phyloP scores from a whole-genome alignment of 1,139 yeast genomes.

The Nakaseomyces bracarensis region DNA sequence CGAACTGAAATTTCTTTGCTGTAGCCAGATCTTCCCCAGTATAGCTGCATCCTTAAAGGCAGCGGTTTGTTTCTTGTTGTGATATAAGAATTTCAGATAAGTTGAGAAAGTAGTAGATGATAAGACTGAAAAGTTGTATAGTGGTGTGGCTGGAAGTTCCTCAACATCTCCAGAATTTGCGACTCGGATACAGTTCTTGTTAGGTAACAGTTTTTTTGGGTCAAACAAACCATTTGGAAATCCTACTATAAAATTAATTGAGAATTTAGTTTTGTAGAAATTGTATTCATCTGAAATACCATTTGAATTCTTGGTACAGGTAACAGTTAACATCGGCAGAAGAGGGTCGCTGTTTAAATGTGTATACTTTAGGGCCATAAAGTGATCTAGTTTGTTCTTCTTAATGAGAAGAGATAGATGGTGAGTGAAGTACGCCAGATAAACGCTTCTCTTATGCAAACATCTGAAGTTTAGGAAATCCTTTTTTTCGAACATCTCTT shows the following conservation, averaged over 20 bases:
- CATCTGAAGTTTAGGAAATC: constrained; percentile 88
- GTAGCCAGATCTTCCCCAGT: constrained; percentile 81
- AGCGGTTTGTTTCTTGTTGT: constrained; percentile 66
- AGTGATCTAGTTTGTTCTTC: constrained; percentile 43
- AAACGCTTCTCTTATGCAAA: constrained; percentile 80
- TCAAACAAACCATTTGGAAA: constrained; percentile 68
- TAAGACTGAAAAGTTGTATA: constrained; percentile 73
- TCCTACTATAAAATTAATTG: constrained; percentile 64
- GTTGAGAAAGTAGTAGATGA: constrained; percentile 61
- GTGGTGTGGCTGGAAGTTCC: constrained; percentile 55
- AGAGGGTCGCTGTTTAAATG: constrained; percentile 59
- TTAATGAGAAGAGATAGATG: constrained; percentile 48
- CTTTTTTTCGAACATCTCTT: constrained; percentile 63
- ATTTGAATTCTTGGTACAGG: constrained; percentile 28
- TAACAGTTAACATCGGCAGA: constrained; percentile 54
- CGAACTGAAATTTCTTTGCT: constrained; percentile 74
- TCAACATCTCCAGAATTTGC: constrained; percentile 40
- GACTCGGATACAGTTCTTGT: constrained; percentile 70
- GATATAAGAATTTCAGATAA: constrained; percentile 66
- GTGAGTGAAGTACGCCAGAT: constrained; percentile 68
- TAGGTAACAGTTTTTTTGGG: constrained; percentile 65
- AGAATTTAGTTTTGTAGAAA: constrained; percentile 60
- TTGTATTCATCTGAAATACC: constrained; percentile 35
- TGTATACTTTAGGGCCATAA: constrained; percentile 46
- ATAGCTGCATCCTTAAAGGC: constrained; percentile 85